Evolutionary conservation across 2,329 filamentous ascomycete species (phyloP), one percentile per base, ranked within the genome.

Genomic region (Nannizzia gypsea): DNA sequence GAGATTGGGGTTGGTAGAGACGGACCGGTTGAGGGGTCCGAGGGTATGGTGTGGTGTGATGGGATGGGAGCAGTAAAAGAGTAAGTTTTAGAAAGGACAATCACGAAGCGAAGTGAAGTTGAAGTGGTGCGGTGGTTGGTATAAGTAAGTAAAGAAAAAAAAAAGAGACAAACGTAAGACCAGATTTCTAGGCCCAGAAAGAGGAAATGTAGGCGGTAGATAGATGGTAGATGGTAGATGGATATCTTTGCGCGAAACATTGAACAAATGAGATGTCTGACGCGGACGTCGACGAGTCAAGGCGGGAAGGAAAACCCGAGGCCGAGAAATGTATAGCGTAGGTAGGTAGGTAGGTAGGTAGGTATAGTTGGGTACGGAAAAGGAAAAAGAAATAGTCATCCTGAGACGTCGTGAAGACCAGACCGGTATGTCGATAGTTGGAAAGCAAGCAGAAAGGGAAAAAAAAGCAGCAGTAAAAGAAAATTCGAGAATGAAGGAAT

Each of bases 71-170:
- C 24, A 52, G 48, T 52, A 52, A 52, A 52, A 28, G 48, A 20
- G 48, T 52, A 52, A 3, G 11, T 52, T 52, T 20, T 52, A 52
- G 48, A 52, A 52, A 52, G 48, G 48, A 52, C 48, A 52, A 52
- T 26, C 48, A 52, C 26, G 48, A 52, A 52, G 48, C n/a, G 48
- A 52, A 52, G 8, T n/a, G 22, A n/a, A 52, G 13, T 13, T n/a
- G 22, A n/a, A 52, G 13, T 13, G 48, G 9, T 8, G 22, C 6
- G 11, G 6, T 22, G 48, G 11, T 28, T 28, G 26, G 26, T 26
- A 52, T 42, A 42, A 42, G 38, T 17, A 17, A 17, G 38, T 42
- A 15, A 15, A 15, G 38, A 48, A 48, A n/a, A 24, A 20, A 48
- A 48, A 52, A 36, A 11, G 31, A 36, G 13, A 36, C 31, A 11